Evolutionary conservation across 1,284 basidiomycete species (phyloP), one percentile per base, ranked within the genome.

Genomic region (Ceratobasidium sp.): DNA sequence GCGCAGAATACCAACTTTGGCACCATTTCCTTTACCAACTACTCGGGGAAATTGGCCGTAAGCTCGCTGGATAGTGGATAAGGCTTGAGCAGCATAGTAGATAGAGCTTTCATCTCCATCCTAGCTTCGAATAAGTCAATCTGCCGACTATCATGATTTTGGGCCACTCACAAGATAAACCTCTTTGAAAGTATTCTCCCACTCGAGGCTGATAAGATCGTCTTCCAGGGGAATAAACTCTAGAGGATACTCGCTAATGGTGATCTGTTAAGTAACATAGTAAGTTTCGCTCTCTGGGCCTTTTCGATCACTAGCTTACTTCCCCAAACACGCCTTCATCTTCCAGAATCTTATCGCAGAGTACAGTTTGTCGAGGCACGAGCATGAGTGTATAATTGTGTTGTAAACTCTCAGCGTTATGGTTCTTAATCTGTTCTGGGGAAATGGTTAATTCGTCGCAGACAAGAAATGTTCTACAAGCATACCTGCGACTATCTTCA

Each of bases 311-410:
- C 23, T 10, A 8, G n/a, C 71, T 17, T n/a, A 75, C 88, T 81
- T 97, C 95, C 28, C 96, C 97, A 1, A 96, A 88, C 0, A 98
- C 95, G 28, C 95, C 96, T 81, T 97, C 93, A 81, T 97, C 95
- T 81, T 97, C 94, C 37, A 98, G 85, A 75, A 95, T 91, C 64
- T 91, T 89, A 26, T 90, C 89, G 67, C 95, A 95, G 4, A 99
- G 88, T 23, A 93, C 94, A 0, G 97, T 99, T 45, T 90, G 87
- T 54, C 97, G 88, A 6, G 98, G 97, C 0, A 97, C 94, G 56
- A 98, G 89, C 28, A 99, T 87, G 51, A 98, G 85, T n/a, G 93
- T 96, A 84, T 96, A 99, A 23, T 89, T 90, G 81, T 97, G 91
- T 7, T 86, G 89, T 0, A 89, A 87, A 79, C 92, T 91, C 78